phyloP scores from a whole-genome alignment of 2,329 filamentous ascomycete genomes.

The Aureobasidium sp. region DNA sequence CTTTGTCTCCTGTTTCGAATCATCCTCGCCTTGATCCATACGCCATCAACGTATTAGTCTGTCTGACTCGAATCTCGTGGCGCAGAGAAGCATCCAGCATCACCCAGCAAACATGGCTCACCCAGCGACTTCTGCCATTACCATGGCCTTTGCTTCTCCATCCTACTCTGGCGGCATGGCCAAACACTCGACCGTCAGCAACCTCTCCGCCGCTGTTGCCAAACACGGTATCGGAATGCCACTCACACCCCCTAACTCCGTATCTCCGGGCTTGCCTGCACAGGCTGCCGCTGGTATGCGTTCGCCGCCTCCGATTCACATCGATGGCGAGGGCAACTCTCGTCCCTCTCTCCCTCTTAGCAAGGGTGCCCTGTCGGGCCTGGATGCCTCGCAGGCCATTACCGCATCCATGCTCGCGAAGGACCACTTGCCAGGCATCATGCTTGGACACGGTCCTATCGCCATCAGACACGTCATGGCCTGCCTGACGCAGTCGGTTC shows the following conservation, averaged over 20 bases:
- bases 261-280: slow-evolving; percentile 78
- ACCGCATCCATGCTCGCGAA: slow-evolving; percentile 78
- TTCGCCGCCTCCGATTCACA: slow-evolving; percentile 40
- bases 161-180: slow-evolving; percentile 15
- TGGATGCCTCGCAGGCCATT: slow-evolving; percentile 73
- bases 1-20: neutral
- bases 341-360: slow-evolving; percentile 36
- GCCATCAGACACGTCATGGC: slow-evolving; percentile 95
- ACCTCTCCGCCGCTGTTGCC: slow-evolving; percentile 19
- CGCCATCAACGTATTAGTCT: slow-evolving; percentile 16
- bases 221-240: slow-evolving; percentile 43
- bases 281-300: slow-evolving; percentile 48
- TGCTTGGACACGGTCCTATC: slow-evolving; percentile 80
- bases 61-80: slow-evolving; percentile 14
- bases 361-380: slow-evolving; percentile 44
- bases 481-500: slow-evolving; percentile 85
- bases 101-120: slow-evolving; percentile 25
- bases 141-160: slow-evolving; percentile 28
- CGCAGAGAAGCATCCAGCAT: slow-evolving; percentile 28
- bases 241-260: slow-evolving; percentile 89
- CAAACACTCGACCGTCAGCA: slow-evolving; percentile 6
- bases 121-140: slow-evolving; percentile 21
- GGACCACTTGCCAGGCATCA: slow-evolving; percentile 81
- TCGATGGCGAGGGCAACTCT: slow-evolving; percentile 64
- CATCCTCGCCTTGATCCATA: slow-evolving; percentile 3